A percentile compares a stretch with the other conserved stretches of the same genome.
Evolutionary conservation across 1,139 yeast species (phyloP).

Genomic region (Taphrina confusa): DNA sequence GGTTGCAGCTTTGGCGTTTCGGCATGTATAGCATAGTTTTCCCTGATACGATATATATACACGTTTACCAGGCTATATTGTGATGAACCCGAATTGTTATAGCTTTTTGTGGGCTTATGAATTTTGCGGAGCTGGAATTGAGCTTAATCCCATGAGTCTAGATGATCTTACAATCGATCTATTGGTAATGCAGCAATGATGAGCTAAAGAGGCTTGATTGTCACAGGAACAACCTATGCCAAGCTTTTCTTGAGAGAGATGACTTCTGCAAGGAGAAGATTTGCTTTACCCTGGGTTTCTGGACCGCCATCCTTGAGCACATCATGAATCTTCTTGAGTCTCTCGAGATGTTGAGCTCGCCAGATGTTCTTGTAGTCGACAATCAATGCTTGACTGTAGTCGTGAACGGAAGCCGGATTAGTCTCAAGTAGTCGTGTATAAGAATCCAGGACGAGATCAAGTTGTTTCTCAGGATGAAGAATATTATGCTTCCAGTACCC

Average conservation of each 20-base stretch:
- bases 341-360: slow-evolving; percentile 5
- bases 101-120: too few species aligned
- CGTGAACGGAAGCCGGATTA: not conserved
- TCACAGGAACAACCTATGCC: not conserved
- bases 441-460: slow-evolving; percentile 13
- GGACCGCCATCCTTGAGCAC: slow-evolving; percentile 13
- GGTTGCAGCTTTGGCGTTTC: not conserved
- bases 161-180: too few species aligned
- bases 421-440: slow-evolving; percentile 8
- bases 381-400: slow-evolving; percentile 14
- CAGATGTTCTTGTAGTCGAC: slow-evolving; percentile 19
- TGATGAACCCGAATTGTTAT: too few species aligned
- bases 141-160: too few species aligned
- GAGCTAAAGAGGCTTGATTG: too few species aligned
- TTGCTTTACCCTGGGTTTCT: slow-evolving; percentile 18
- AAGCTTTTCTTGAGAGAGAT: not conserved
- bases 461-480: slow-evolving; percentile 13
- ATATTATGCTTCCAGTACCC: slow-evolving; percentile 34
- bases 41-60: too few species aligned
- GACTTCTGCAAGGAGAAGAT: slow-evolving; percentile 9
- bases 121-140: too few species aligned
- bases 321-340: slow-evolving; percentile 5
- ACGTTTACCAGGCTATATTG: too few species aligned
- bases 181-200: too few species aligned
- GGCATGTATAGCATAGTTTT: too few species aligned